Percentiles rank a stretch among this genome's conserved stretches.
These are phyloP conservation scores for Leccinum imitatum DNA, from an alignment of 768 basidiomycete genomes.

Conservation along the genomic window DNA sequence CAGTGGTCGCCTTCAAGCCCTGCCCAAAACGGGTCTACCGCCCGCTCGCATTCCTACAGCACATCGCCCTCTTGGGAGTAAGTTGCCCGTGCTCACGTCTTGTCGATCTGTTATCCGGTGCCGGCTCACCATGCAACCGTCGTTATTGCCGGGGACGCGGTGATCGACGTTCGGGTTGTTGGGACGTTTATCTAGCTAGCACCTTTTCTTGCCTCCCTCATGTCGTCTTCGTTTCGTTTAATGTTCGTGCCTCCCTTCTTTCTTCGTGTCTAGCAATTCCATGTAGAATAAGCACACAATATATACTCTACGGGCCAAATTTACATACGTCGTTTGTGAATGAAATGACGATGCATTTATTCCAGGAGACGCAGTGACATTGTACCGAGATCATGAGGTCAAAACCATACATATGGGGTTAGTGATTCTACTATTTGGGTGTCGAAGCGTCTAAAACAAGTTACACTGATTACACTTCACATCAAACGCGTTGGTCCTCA, in stretches of 20 bases:
- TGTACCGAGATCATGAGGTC: not conserved
- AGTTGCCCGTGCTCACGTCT: slow-evolving; percentile 10
- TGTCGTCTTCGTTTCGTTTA: slow-evolving; percentile 8
- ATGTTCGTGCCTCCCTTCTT: not conserved
- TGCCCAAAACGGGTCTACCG: slow-evolving; percentile 48
- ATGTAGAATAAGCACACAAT: slow-evolving; percentile 36
- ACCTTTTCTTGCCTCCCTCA: slow-evolving; percentile 22
- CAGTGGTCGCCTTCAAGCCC: slow-evolving; percentile 81
- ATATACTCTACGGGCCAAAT: slow-evolving; percentile 27
- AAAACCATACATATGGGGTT: not conserved
- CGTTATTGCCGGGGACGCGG: slow-evolving; percentile 11
- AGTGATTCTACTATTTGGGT: not conserved
- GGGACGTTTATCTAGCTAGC: slow-evolving; percentile 25
- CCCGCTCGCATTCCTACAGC: slow-evolving; percentile 43
- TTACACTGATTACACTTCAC: not conserved
- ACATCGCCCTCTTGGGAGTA: slow-evolving; percentile 56
- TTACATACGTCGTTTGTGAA: slow-evolving; percentile 5
- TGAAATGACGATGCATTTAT: slow-evolving; percentile 7
- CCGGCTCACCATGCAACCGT: slow-evolving; percentile 6
- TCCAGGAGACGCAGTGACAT: not conserved
- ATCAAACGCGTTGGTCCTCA: not conserved
- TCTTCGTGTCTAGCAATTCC: slow-evolving; percentile 30
- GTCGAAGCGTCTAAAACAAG: not conserved
- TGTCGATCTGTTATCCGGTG: slow-evolving; percentile 16
- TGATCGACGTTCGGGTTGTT: slow-evolving; percentile 3